These are phyloP conservation scores for Ensete glaucum DNA, from an alignment of 176 grass and related monocot genomes.

Conservation along the genomic window DNA sequence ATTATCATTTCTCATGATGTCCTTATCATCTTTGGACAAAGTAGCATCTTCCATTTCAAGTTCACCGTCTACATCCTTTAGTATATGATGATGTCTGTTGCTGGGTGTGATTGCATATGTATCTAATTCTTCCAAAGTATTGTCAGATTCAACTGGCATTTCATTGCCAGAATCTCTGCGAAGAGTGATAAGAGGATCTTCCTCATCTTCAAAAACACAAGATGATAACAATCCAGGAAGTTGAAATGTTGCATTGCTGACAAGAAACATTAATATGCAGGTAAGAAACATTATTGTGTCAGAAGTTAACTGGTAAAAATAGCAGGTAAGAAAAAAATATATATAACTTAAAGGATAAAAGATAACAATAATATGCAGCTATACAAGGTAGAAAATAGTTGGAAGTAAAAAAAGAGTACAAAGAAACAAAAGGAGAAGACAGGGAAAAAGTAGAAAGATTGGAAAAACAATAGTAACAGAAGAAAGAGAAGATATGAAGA, in stretches of 20 bases:
- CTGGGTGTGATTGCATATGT: constrained; percentile 27
- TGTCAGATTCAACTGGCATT: constrained; percentile 29
- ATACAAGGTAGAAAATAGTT: too few species aligned
- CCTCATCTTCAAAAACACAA: constrained; percentile 62
- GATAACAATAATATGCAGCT: too few species aligned
- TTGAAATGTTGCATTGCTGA: constrained; percentile 77
- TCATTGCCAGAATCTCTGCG: constrained; percentile 27
- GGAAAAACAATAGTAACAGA: too few species aligned
- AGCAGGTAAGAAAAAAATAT: too few species aligned
- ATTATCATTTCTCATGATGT: constrained; percentile 23
- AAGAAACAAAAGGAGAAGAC: too few species aligned
- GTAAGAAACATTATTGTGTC: neutral
- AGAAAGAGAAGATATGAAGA: too few species aligned
- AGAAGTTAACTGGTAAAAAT: too few species aligned
- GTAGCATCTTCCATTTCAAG: constrained; percentile 46
- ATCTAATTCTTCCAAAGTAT: constrained; percentile 33
- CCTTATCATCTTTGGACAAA: constrained; percentile 30
- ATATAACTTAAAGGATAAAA: too few species aligned
- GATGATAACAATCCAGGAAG: constrained; percentile 58
- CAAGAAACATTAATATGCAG: constrained; percentile 9
- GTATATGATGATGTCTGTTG: constrained; percentile 19
- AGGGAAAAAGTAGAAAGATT: too few species aligned
- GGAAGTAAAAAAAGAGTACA: too few species aligned
- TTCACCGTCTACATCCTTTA: constrained; percentile 32
- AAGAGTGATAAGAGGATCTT: constrained; percentile 36